These are phyloP conservation scores for Striga asiatica DNA, from an alignment of 257 asterid species.

Conservation along the genomic window DNA sequence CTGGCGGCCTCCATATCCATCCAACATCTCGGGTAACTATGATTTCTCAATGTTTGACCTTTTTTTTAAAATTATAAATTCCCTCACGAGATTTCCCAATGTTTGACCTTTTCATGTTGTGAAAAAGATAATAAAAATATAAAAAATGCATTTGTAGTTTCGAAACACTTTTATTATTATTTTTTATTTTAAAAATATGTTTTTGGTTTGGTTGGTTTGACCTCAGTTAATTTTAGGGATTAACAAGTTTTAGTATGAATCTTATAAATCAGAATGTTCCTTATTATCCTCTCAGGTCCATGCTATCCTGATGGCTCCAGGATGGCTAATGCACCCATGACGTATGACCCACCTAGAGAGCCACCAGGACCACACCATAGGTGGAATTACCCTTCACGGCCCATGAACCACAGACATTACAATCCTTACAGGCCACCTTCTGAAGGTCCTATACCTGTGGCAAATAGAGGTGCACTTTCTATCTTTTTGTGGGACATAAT, in stretches of 20 bases:
- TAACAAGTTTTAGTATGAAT: not conserved
- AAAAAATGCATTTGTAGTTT: too few relatives aligned
- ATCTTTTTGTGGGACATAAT: too few relatives aligned
- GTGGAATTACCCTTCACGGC: constrained; percentile 61
- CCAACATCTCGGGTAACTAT: constrained; percentile 45
- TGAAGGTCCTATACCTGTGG: constrained; percentile 63
- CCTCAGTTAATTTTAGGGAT: not conserved
- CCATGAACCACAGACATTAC: constrained; percentile 40
- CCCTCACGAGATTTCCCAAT: too few relatives aligned
- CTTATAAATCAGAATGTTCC: constrained; percentile 1
- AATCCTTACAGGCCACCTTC: constrained; percentile 51
- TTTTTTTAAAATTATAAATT: too few relatives aligned
- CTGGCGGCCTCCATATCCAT: constrained; percentile 62
- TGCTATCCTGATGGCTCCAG: constrained; percentile 46
- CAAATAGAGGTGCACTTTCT: constrained; percentile 88
- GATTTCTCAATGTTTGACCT: too few relatives aligned
- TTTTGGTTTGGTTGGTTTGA: too few relatives aligned
- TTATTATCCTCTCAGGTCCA: constrained; percentile 45
- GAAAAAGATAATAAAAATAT: too few relatives aligned
- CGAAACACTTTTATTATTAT: too few relatives aligned
- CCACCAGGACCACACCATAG: constrained; percentile 37
- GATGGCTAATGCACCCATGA: constrained; percentile 38
- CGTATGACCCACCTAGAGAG: constrained; percentile 47
- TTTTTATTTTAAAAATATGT: too few relatives aligned
- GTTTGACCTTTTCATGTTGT: too few relatives aligned